Base-by-base conservation (phyloP, 768 basidiomycete genomes). In the Mycena galopus region DNA sequence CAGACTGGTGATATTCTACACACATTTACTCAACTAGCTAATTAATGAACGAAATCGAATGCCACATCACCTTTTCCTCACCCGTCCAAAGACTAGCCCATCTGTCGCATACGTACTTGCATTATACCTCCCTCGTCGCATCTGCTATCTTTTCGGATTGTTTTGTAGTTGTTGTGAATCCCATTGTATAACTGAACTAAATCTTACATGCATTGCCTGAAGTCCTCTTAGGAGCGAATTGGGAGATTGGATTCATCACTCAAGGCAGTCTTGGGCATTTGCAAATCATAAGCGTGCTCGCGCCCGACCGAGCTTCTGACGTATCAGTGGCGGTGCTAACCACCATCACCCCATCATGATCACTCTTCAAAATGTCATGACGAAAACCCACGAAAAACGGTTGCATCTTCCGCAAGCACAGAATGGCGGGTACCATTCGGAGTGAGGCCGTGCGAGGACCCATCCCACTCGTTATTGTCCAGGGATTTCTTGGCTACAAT, bases 401-500 rank as follows among this genome's bases (percentile, higher is more conserved):
- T n/a, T n/a, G 0, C 0, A 57, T 21, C 55, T 60, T 57, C 25
- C 65, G 17, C 42, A 39, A 9, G 11, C 25, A 23, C 23, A 47
- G 58, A 53, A 69, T 69, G 67, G 39, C 30, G 51, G 29, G 39
- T 21, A 61, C 35, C 44, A 21, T n/a, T 29, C 42, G 19, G 25
- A 17, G 11, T 33, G 9, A 39, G 17, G 35, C 56, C 21, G 27
- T 32, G 55, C 17, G 64, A 21, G 69, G 66, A 17, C 74, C 72
- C 17, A 68, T 78, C 12, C 85, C 87, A 27, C 78, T 88, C 11
- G 84, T 88, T 27, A 81, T 88, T 33, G 88, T 88, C 7, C 82
- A 88, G 71, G 87, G 88, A 37, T 89, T 89, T 72, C 81, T 87
- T 10, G 82, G 85, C 51, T 76, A 80, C 47, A 76, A 80, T 12